Evolutionary conservation across 176 grass and related monocot genomes (phyloP), one percentile per base, ranked within the genome.

Genomic region (Hyparrhenia diplandra): DNA sequence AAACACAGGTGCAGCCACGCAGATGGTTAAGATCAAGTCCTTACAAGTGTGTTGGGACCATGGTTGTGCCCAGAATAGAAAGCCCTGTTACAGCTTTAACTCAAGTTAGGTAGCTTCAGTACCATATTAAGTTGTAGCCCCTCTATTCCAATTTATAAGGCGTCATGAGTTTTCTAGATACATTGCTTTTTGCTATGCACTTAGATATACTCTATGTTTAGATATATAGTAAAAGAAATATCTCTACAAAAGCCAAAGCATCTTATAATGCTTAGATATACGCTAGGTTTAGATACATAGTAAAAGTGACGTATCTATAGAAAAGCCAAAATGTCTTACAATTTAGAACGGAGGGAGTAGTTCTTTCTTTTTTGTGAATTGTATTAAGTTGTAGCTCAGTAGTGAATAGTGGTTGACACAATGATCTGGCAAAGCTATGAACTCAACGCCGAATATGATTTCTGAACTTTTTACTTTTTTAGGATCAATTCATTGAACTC

Each of bases 11-110:
- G 77, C 29, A 28, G 31, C 20, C 42, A 24, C 23, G 12, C 3
- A 3, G 30, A 45, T 70, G 61, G 61, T 40, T 60, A 73, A 67
- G 64, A 68, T 70, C 11, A 70, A 71, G 43, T 62, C 49, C 62
- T 80, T 88, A 24, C 64, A 66, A 32, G 35, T 60, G 37, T 85
- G 57, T 67, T 55, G 64, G 10, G 35, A 47, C 64, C 46, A 84
- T 84, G 71, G 24, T 42, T 75, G 13, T 66, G 35, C 73, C 66
- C 10, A 32, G 64, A 89, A 86, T 73, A 67, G 67, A 57, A 82
- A 67, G 17, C 9, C 24, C 39, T 41, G 43, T 78, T 79, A 68
- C 23, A 23, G 30, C 5, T 13, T 39, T 68, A 32, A 84, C 37
- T 80, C 37, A 67, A 84, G 30, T 55, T 73, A 67, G 27, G 62